Evolutionary conservation across 108 stramenopile species (phyloP), one percentile per base, ranked within the genome.

Genomic region (Chaetoceros tenuissimus): DNA sequence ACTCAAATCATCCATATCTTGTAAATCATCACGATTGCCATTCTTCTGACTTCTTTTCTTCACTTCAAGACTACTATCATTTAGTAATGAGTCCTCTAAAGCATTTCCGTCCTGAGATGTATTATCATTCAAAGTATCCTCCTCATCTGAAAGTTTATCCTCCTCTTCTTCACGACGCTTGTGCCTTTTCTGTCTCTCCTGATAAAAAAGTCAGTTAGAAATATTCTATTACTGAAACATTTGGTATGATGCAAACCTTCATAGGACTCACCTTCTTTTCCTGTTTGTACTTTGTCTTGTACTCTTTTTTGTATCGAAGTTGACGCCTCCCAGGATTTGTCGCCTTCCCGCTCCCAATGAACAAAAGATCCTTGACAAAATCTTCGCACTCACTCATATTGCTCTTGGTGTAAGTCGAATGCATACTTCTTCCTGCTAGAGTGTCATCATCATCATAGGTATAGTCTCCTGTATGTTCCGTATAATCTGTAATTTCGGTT

Each of bases 361-460:
- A 62, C 18, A 81, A 68, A 28, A 81, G 57, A 65, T 81, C 80
- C 55, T 74, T 81, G 46, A 81, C 62, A 40, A 72, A 31, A 59
- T 77, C 80, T 63, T 77, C 76, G 0, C 74, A 75, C 50, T 81
- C 80, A 60, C 71, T 73, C 46, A 72, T 75, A 28, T 68, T 27
- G 18, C 73, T 74, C 44, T 81, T 81, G 7, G 61, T 64, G 53
- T 64, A 64, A 16, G 8, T 31, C 0, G 70, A 74, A 48, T 68
- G 59, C 30, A 68, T 49, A 59, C 73, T 74, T 21, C 47, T 29
- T 48, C 60, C 63, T 1, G 63, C 29, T 18, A 46, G 13, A 13
- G 34, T 40, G 13, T 24, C 7, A 2, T 57, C 62, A 28, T 71
- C 52, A 7, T 46, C 24, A 28, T 26, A 8, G 21, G 43, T 46